Evolutionary conservation across 768 basidiomycete species (phyloP).

Genomic region (Naganishia randhawae): DNA sequence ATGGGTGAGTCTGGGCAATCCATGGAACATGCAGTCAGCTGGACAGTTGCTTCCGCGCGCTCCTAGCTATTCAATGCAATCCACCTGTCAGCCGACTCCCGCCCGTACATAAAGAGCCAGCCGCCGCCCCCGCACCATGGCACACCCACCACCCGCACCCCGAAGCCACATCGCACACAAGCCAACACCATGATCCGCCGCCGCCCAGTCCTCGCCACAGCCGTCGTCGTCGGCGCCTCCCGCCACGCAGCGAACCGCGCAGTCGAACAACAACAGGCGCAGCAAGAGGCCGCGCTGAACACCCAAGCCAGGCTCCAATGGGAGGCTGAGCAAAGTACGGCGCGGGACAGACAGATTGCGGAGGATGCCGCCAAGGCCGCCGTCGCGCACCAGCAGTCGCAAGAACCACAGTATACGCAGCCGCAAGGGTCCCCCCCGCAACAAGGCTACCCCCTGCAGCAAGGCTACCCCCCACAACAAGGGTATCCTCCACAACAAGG

Average conservation of each 20-base stretch:
- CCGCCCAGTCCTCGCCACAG: slow-evolving; percentile 11
- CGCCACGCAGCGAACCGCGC: background rate
- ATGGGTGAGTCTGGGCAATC: too few species aligned
- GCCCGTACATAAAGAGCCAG: too few species aligned
- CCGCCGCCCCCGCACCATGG: background rate
- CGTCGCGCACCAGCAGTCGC: background rate
- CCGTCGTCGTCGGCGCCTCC: slow-evolving; percentile 16
- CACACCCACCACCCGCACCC: background rate
- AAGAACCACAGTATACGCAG: background rate
- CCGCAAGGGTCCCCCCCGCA: background rate
- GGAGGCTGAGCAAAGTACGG: slow-evolving; percentile 15
- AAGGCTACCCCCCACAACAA: background rate
- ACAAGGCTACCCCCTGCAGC: background rate
- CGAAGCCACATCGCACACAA: background rate
- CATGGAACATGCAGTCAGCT: background rate
- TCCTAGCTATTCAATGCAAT: too few species aligned
- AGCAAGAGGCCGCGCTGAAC: slow-evolving; percentile 6
- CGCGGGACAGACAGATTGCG: slow-evolving; percentile 1
- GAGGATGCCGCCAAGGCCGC: slow-evolving; percentile 11
- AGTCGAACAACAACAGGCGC: background rate
- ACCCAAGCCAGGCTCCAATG: background rate
- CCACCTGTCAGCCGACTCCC: too few species aligned
- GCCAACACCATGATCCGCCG: background rate
- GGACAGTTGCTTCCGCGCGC: too few species aligned
- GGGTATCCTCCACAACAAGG: background rate